Evolutionary conservation across 2,329 filamentous ascomycete genomes (phyloP).

Genomic region (Talaromyces sp.): DNA sequence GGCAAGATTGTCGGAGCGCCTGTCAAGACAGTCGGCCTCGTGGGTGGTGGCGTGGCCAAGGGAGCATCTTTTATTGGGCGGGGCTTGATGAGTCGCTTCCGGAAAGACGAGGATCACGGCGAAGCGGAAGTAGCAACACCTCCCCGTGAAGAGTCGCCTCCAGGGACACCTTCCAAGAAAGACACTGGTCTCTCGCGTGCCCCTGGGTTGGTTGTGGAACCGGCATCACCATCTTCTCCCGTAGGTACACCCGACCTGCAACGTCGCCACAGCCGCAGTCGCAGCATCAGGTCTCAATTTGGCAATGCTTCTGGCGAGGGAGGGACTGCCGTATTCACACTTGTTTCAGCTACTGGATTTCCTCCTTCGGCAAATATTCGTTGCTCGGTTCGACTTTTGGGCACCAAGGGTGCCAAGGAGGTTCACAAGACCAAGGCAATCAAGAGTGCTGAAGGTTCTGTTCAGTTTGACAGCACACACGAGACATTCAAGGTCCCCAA

Average conservation of each 20-base stretch:
- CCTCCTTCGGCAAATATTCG: constrained; percentile 74
- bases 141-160: constrained; percentile 17
- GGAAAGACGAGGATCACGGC: constrained; percentile 56
- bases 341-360: constrained; percentile 74
- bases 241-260: constrained; percentile 16
- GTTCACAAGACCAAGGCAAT: constrained; percentile 90
- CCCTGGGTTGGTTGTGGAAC: constrained; percentile 26
- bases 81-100: constrained; percentile 58
- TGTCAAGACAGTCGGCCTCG: constrained; percentile 83
- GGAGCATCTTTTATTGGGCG: constrained; percentile 87
- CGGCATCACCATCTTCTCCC: constrained; percentile 16
- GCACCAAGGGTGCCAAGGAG: constrained; percentile 65
- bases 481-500: constrained; percentile 76
- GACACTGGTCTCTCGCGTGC: constrained; percentile 15
- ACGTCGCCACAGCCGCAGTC: constrained; percentile 41
- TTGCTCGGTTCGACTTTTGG: constrained; percentile 63
- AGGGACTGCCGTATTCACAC: constrained; percentile 73
- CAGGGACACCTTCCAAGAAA: constrained; percentile 14
- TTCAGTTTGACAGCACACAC: constrained; percentile 59
- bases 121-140: constrained; percentile 19
- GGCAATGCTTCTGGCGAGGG: constrained; percentile 47
- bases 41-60: constrained; percentile 78
- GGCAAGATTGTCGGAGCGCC: constrained; percentile 90
- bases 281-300: constrained; percentile 48
- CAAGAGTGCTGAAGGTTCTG: constrained; percentile 61